Base-by-base conservation (phyloP, 192 early-diverging fungal genomes). In the Coemansia sp. region DNA sequence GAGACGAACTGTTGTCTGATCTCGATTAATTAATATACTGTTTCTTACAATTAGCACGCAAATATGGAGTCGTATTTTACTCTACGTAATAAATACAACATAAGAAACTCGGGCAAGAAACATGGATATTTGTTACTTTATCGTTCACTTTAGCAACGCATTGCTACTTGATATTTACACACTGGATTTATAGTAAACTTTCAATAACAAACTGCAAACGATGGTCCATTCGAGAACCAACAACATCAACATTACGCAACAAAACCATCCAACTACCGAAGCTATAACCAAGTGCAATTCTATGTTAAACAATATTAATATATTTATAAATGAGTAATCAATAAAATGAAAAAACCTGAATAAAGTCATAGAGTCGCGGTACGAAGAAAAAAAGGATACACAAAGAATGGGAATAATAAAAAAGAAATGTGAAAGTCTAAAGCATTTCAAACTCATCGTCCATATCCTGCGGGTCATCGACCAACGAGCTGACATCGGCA, bases 401-500 rank as follows among this genome's bases (percentile, higher is more conserved):
- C 41, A 43, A 43, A n/a, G 41, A 43, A n/a, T 16, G 41, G 16
- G 41, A 43, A 43, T 16, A n/a, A 43, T 16, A 43, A 4, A 43
- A 43, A 43, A n/a, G 41, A n/a, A 43, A n/a, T 12, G 16, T 13
- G 16, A 43, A 43, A 43, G 3, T 43, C 41, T 43, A 72, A 13
- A 72, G 59, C 58, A 72, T 66, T 59, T 72, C 70, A 66, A 72
- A 72, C 59, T 62, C 58, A 27, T 50, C 55, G 18, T 38, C 58
- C 37, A 20, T 35, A 16, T 18, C 56, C 51, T 14, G 22, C 24
- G 60, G 23, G 54, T 20, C 41, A 16, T 58, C 57, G 19, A 11
- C 68, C 6, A 64, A 57, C 27, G 57, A 22, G 29, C 35, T 54
- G 27, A 62, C 57, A 19, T 75, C 68, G 45, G 68, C 60, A 2